These are phyloP conservation scores for Penicillium sp. DNA, from an alignment of 2,329 filamentous ascomycete genomes.

Conservation along the genomic window DNA sequence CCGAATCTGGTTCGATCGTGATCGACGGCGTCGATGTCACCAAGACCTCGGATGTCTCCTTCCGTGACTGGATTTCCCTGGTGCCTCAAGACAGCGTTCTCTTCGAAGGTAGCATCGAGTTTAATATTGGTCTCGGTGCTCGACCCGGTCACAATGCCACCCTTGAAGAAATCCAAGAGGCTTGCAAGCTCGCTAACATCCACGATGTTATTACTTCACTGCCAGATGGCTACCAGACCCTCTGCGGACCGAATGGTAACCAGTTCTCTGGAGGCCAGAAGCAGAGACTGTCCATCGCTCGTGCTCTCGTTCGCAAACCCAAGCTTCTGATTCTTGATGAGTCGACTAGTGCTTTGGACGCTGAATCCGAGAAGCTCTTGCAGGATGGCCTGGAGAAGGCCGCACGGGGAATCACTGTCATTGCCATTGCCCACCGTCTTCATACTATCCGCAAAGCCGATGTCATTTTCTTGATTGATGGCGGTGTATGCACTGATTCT, in stretches of 20 bases:
- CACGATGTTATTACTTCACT: constrained; percentile 58
- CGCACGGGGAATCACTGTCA: constrained; percentile 30
- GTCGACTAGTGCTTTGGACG: constrained; percentile 52
- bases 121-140: constrained; percentile 41
- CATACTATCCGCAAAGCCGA: constrained; percentile 59
- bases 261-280: constrained; percentile 50
- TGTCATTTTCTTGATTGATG: constrained; percentile 67
- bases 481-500: constrained; percentile 54
- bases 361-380: constrained; percentile 45
- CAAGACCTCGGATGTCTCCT: constrained; percentile 30
- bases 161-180: constrained; percentile 55
- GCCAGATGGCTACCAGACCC: constrained; percentile 51
- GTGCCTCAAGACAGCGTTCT: constrained; percentile 43
- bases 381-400: constrained; percentile 33
- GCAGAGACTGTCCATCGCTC: constrained; percentile 51
- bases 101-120: constrained; percentile 42
- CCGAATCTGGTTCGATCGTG: constrained; percentile 43
- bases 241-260: constrained; percentile 46
- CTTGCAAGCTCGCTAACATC: constrained; percentile 60
- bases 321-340: constrained; percentile 53
- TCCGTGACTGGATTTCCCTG: constrained; percentile 40
- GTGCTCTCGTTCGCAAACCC: constrained; percentile 49
- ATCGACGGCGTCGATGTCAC: constrained; percentile 47
- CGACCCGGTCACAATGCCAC: constrained; percentile 49
- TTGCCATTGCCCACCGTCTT: constrained; percentile 38